Conservation (phyloP, 2,329 filamentous ascomycete species). For the Ophiostoma novo-ulmi region DNA sequence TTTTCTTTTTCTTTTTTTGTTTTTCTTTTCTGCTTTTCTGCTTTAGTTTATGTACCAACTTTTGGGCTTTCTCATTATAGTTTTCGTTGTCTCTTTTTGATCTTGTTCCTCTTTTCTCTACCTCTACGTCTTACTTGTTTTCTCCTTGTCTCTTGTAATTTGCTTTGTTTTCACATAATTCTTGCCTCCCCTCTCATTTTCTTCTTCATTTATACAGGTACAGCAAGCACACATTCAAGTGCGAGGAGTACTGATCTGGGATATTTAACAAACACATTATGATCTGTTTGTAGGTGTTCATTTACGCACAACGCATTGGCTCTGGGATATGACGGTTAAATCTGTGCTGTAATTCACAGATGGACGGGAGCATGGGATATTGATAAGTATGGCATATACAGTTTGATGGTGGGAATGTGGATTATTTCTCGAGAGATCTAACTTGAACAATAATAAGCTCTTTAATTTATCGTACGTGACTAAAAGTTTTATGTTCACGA, state of each 20-base stretch:
- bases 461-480: not conserved
- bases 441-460: not conserved
- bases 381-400: not conserved
- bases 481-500: too few species aligned
- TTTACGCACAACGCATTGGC: not conserved
- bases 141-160: not conserved
- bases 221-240: not conserved
- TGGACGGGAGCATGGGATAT: not conserved
- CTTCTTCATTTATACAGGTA: not conserved
- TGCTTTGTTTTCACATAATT: not conserved
- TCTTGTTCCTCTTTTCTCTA: not conserved
- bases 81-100: not conserved
- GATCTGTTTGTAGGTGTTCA: not conserved
- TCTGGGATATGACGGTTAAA: conserved; percentile 6
- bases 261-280: not conserved
- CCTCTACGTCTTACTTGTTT: not conserved
- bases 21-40: not conserved
- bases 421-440: not conserved
- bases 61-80: not conserved
- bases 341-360: not conserved
- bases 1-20: not conserved
- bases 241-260: conserved; percentile 1
- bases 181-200: not conserved
- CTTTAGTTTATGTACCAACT: too few species aligned
- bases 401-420: not conserved